Conservation (phyloP, 2,329 filamentous ascomycete genomes). For the Verticillium nubilum region DNA sequence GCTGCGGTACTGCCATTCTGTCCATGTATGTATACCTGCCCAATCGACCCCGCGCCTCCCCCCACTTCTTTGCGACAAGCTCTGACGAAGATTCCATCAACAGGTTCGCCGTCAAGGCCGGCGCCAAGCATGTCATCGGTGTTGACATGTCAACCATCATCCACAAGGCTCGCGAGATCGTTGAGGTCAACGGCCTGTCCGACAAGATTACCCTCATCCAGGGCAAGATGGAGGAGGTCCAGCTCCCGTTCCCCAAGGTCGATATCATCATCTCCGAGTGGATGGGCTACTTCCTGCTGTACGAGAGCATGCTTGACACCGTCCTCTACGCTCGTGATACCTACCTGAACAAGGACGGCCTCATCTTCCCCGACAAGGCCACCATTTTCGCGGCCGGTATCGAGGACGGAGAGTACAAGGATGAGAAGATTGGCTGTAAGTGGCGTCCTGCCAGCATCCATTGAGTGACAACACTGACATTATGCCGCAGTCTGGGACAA, state of each 20-base stretch:
- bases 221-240: slow-evolving; percentile 99
- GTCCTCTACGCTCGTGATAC: slow-evolving; percentile 93
- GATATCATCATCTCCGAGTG: slow-evolving; percentile 99
- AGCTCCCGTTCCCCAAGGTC: slow-evolving; percentile 88
- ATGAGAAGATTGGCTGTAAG: slow-evolving; percentile 99
- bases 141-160: slow-evolving; percentile 99
- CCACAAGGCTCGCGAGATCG: slow-evolving; percentile 95
- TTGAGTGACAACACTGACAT: background rate
- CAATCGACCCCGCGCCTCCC: background rate
- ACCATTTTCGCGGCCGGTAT: slow-evolving; percentile 96
- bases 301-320: slow-evolving; percentile 98
- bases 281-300: slow-evolving; percentile 99
- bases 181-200: slow-evolving; percentile 82
- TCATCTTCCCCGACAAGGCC: slow-evolving; percentile 98
- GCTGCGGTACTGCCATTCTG: slow-evolving; percentile 94
- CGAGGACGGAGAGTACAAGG: slow-evolving; percentile 98
- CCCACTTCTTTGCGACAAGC: background rate
- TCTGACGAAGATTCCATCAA: background rate
- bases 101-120: slow-evolving; percentile 95
- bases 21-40: slow-evolving; percentile 70
- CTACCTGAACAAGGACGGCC: slow-evolving; percentile 78
- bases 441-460: slow-evolving; percentile 10
- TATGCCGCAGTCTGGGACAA: slow-evolving; percentile 87
- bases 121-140: slow-evolving; percentile 96
- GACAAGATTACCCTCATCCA: slow-evolving; percentile 97